Percentiles rank a stretch among this genome's conserved stretches.
phyloP scores from a whole-genome alignment of 1,284 basidiomycete genomes.

The Microbotryum silenes-acaulis region DNA sequence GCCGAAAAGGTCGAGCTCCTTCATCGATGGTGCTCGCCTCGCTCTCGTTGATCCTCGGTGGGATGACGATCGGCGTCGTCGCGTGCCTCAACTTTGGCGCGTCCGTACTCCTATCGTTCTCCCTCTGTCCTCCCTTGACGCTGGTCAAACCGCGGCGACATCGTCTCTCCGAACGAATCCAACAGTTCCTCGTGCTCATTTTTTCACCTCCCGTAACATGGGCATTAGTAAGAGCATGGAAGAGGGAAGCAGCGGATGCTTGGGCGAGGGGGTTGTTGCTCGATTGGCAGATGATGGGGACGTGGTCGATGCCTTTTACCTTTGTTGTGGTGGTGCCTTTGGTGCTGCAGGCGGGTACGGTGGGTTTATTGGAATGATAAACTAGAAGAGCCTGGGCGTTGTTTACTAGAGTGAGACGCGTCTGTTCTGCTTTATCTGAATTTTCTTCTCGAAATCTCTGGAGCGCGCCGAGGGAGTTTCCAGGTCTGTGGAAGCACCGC shows the following conservation, averaged over 20 bases:
- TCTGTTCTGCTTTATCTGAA: too few species aligned
- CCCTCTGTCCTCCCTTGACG: constrained; percentile 16
- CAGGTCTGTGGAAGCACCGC: too few species aligned
- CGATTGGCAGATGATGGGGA: constrained; percentile 40
- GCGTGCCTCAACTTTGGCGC: constrained; percentile 63
- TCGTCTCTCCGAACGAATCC: constrained; percentile 8
- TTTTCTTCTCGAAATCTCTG: too few species aligned
- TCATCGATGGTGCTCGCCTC: constrained; percentile 40
- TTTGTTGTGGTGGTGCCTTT: constrained; percentile 38
- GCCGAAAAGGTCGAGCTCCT: constrained; percentile 35
- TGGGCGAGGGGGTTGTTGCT: constrained; percentile 26
- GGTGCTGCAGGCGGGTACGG: constrained; percentile 19
- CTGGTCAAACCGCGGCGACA: constrained; percentile 14
- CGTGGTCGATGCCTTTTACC: constrained; percentile 38
- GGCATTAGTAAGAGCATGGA: constrained; percentile 8
- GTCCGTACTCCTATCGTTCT: constrained; percentile 27
- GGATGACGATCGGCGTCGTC: constrained; percentile 71
- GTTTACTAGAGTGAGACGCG: too few species aligned
- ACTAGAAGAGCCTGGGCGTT: too few species aligned
- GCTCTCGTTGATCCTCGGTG: constrained; percentile 65
- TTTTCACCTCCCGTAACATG: constrained; percentile 8
- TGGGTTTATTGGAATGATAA: not conserved
- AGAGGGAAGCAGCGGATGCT: constrained; percentile 6
- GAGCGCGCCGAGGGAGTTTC: too few species aligned
- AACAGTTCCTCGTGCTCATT: constrained; percentile 7